A percentile compares a stretch with the other conserved stretches of the same genome.
phyloP scores from a whole-genome alignment of 257 asterid species.

The Penstemon davidsonii region DNA sequence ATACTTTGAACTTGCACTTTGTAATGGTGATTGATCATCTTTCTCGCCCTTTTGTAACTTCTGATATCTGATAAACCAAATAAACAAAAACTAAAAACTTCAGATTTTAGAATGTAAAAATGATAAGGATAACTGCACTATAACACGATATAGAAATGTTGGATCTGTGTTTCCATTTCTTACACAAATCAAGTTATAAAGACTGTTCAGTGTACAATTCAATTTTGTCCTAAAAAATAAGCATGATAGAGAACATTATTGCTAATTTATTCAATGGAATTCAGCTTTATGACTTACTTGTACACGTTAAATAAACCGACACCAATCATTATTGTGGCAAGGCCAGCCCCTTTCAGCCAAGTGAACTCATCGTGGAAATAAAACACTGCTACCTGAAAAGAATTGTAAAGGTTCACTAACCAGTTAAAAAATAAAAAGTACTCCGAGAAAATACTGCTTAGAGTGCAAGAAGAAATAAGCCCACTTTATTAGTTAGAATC shows the following conservation, averaged over 20 bases:
- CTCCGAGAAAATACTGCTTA: not conserved
- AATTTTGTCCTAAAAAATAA: too few relatives aligned
- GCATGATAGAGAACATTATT: too few relatives aligned
- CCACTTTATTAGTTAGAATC: too few relatives aligned
- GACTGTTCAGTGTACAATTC: too few relatives aligned
- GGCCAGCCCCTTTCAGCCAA: slow-evolving; percentile 79
- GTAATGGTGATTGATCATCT: slow-evolving; percentile 29
- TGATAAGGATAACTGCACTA: not conserved
- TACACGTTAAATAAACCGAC: slow-evolving; percentile 92
- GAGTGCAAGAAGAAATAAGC: too few relatives aligned
- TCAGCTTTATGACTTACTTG: slow-evolving; percentile 70
- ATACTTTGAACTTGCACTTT: slow-evolving; percentile 45
- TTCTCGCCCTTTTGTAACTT: slow-evolving; percentile 55
- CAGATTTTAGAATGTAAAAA: not conserved
- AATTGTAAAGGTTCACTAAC: slow-evolving; percentile 21
- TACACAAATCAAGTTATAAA: too few relatives aligned
- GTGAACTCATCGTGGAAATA: slow-evolving; percentile 90
- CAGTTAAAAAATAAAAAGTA: slow-evolving; percentile 7
- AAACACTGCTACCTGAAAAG: slow-evolving; percentile 79
- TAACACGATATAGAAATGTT: not conserved
- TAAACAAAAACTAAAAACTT: not conserved
- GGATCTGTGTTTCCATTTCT: not conserved
- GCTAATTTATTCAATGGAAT: not conserved
- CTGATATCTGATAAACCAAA: slow-evolving; percentile 40
- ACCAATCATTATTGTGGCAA: slow-evolving; percentile 68